Conservation (phyloP, 1,139 yeast species). For the Citeromyces hawaiiensis region DNA sequence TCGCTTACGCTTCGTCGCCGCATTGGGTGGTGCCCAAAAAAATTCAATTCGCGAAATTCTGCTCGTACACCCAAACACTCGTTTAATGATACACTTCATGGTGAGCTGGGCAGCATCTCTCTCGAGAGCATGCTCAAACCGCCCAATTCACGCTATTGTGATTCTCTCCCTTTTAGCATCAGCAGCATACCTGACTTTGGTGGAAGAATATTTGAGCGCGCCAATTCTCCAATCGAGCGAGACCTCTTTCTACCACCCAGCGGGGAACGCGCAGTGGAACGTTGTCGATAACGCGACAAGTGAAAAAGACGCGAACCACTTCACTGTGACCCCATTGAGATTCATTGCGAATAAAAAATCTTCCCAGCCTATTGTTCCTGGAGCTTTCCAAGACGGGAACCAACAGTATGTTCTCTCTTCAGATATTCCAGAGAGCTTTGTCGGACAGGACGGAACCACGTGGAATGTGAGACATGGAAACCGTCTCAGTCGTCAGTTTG, state of each 20-base stretch:
- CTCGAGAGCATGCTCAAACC: constrained; percentile 60
- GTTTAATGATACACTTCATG: constrained; percentile 5
- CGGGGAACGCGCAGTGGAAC: constrained; percentile 31
- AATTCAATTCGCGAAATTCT: too few relatives aligned
- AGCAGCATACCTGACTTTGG: constrained; percentile 67
- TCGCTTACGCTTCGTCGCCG: too few relatives aligned
- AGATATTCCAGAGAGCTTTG: constrained; percentile 12
- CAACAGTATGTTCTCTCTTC: constrained; percentile 18
- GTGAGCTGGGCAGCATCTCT: constrained; percentile 25
- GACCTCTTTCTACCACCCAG: constrained; percentile 30
- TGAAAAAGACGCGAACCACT: constrained; percentile 20
- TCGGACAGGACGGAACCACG: constrained; percentile 27
- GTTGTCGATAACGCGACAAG: constrained; percentile 20
- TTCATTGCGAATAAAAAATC: constrained; percentile 30
- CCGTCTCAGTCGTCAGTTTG: constrained; percentile 51
- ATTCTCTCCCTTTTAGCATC: constrained; percentile 66
- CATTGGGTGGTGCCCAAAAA: too few relatives aligned
- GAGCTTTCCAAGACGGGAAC: constrained; percentile 10
- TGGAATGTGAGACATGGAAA: constrained; percentile 62
- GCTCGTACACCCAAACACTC: too few relatives aligned
- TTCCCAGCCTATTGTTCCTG: constrained; percentile 14
- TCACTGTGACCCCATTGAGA: constrained; percentile 39
- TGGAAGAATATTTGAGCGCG: constrained; percentile 51
- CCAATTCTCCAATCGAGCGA: constrained; percentile 19
- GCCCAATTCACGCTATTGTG: constrained; percentile 84